These are phyloP conservation scores for Acaromyces ingoldii DNA, from an alignment of 1,284 basidiomycete species.

Conservation along the genomic window DNA sequence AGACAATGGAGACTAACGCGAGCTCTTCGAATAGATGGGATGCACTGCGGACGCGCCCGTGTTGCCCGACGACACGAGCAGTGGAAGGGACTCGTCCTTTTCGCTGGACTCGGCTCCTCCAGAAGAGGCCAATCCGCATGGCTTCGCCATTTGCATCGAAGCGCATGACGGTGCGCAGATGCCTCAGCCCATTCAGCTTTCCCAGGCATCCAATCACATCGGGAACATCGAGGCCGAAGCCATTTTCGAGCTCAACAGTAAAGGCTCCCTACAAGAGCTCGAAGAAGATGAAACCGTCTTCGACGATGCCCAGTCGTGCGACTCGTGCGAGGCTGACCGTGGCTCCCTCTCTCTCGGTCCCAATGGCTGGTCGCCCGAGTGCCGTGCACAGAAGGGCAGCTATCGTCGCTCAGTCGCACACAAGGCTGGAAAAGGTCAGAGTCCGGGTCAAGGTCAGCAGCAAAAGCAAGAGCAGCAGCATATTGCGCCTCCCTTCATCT, in stretches of 20 bases:
- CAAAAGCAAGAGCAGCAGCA: no score
- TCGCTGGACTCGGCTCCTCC: conserved; percentile 9
- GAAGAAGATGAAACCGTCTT: conserved; percentile 58
- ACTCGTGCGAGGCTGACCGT: background rate
- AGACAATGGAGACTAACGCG: background rate
- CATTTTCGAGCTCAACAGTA: conserved; percentile 57
- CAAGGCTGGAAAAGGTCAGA: no score
- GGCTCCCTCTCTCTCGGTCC: conserved; percentile 28
- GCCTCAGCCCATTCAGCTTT: conserved; percentile 60
- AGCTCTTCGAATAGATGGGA: conserved; percentile 15
- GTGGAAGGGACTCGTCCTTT: conserved; percentile 18
- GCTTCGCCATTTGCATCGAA: conserved; percentile 78
- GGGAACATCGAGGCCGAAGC: conserved; percentile 61
- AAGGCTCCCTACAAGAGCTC: conserved; percentile 60
- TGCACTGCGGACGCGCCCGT: conserved; percentile 32
- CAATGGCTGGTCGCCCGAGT: conserved; percentile 37
- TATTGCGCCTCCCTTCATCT: no score
- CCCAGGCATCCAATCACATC: conserved; percentile 56
- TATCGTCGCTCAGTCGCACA: background rate
- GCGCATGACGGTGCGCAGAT: conserved; percentile 72
- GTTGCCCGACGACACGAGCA: conserved; percentile 11
- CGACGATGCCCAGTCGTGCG: no score
- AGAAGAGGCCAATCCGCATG: conserved; percentile 60
- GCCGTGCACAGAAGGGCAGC: no score
- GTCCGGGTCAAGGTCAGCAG: no score